Percentiles rank a stretch among this genome's conserved stretches.
Conservation (phyloP, 139 green algal species). For the Penium margaritaceum region DNA sequence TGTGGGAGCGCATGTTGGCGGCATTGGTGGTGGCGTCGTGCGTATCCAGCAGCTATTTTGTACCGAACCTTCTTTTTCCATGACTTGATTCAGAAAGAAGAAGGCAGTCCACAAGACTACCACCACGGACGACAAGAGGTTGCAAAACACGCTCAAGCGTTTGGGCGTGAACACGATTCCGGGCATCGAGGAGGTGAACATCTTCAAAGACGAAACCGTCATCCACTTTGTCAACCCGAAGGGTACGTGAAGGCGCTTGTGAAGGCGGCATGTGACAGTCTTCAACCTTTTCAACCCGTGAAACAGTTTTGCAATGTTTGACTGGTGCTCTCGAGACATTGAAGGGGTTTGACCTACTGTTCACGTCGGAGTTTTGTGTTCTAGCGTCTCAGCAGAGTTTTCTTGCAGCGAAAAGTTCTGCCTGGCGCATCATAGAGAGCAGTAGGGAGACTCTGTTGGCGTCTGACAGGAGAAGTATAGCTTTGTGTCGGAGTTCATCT, state of each 20-base stretch:
- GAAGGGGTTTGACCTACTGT: too few species aligned
- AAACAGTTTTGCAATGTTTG: too few species aligned
- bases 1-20: not conserved
- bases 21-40: not conserved
- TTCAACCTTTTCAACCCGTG: too few species aligned
- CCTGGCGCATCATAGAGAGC: too few species aligned
- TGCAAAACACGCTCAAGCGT: slow-evolving; percentile 93
- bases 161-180: slow-evolving; percentile 97
- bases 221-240: slow-evolving; percentile 96
- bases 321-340: too few species aligned
- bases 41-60: not conserved
- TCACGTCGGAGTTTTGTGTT: too few species aligned
- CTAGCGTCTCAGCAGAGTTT: too few species aligned
- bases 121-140: slow-evolving; percentile 89
- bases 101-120: slow-evolving; percentile 95
- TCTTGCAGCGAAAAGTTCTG: too few species aligned
- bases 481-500: too few species aligned
- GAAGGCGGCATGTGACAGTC: too few species aligned
- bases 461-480: too few species aligned
- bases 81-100: slow-evolving; percentile 79
- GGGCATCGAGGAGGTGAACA: slow-evolving; percentile 98
- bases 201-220: slow-evolving; percentile 86
- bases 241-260: slow-evolving; percentile 23
- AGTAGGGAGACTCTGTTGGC: too few species aligned
- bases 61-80: slow-evolving; percentile 15